A percentile compares a stretch with the other conserved stretches of the same genome.
Evolutionary conservation across 1,284 basidiomycete species (phyloP).

Genomic region (Cryptococcus amylolentus): DNA sequence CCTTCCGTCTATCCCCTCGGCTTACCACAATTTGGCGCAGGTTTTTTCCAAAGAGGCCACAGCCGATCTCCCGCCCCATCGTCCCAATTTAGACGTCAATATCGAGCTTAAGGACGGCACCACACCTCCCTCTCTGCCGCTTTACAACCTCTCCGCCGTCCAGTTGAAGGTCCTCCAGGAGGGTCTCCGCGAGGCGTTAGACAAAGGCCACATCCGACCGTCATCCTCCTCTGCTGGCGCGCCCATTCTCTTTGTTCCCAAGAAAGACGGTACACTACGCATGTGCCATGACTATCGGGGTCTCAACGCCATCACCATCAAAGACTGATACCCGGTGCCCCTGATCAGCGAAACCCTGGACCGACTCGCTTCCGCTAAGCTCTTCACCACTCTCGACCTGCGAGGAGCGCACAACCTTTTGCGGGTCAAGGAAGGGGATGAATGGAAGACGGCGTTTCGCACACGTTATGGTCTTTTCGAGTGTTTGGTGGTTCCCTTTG

Average conservation of each 20-base stretch:
- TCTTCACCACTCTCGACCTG: conserved; percentile 42
- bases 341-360: conserved; percentile 27
- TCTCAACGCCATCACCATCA: background rate
- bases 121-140: background rate
- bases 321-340: conserved; percentile 13
- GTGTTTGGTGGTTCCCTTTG: conserved; percentile 50
- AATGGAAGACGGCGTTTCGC: conserved; percentile 35
- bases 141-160: background rate
- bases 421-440: conserved; percentile 25
- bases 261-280: background rate
- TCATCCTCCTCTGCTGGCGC: background rate
- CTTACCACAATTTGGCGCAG: no score
- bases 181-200: background rate
- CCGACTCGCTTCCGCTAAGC: conserved; percentile 28
- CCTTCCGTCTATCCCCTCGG: no score
- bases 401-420: conserved; percentile 36
- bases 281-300: background rate
- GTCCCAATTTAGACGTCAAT: no score
- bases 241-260: background rate
- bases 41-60: no score
- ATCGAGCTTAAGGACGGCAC: no score
- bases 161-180: background rate
- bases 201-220: background rate
- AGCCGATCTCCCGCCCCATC: no score
- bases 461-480: conserved; percentile 47